Percentiles rank a stretch among this genome's conserved stretches.
Conservation (phyloP, 805 yeast genomes). For the Metschnikowia shivogae region DNA sequence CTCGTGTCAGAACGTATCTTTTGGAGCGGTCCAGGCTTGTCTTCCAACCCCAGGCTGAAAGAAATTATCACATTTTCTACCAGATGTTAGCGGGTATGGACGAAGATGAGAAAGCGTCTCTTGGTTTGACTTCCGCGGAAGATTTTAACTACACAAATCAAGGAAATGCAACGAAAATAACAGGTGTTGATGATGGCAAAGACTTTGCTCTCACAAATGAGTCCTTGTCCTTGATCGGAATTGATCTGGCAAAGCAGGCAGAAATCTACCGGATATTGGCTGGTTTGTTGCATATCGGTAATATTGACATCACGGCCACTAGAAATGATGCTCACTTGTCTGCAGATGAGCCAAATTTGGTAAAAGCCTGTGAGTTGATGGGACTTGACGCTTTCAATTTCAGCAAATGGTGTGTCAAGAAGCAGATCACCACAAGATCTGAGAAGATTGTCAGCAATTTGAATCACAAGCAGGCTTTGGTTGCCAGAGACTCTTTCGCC, state of each 20-base stretch:
- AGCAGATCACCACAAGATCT: conserved; percentile 86
- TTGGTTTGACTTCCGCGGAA: conserved; percentile 59
- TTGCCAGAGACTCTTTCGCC: conserved; percentile 95
- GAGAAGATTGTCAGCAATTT: conserved; percentile 86
- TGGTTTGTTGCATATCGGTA: conserved; percentile 88
- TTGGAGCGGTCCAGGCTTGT: conserved; percentile 92
- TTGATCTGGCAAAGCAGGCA: conserved; percentile 52
- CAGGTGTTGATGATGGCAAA: conserved; percentile 74
- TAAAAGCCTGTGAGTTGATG: conserved; percentile 76
- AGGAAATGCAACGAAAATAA: conserved; percentile 72
- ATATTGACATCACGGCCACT: conserved; percentile 79
- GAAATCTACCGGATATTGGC: conserved; percentile 77
- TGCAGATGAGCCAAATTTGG: conserved; percentile 81
- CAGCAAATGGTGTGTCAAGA: conserved; percentile 89
- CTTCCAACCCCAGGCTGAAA: conserved; percentile 84
- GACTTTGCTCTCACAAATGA: conserved; percentile 75
- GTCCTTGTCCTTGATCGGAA: conserved; percentile 78
- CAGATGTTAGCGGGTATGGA: conserved; percentile 77
- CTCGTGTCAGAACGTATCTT: conserved; percentile 86
- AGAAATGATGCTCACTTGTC: conserved; percentile 77
- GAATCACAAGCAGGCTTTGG: conserved; percentile 77
- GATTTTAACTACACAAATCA: conserved; percentile 83
- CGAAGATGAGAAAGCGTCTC: conserved; percentile 48
- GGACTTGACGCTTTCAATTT: conserved; percentile 72
- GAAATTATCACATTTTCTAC: conserved; percentile 93